Percentiles rank a stretch among this genome's conserved stretches.
Conservation (phyloP, 805 yeast genomes). For the Candida silvatica region DNA sequence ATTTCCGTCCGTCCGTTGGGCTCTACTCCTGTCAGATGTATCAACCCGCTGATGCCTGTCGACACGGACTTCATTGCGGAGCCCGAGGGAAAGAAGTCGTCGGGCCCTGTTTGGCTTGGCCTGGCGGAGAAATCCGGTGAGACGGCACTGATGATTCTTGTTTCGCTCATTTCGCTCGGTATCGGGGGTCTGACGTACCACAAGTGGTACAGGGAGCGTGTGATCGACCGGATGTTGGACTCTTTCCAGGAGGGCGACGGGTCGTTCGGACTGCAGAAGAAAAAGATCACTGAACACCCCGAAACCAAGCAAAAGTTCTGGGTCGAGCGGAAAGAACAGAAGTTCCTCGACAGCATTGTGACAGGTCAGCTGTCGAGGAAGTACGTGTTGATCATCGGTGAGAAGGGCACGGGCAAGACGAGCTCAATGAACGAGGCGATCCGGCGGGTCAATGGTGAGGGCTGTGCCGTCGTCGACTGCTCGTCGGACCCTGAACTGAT, state of each 20-base stretch:
- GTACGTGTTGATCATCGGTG: conserved; percentile 68
- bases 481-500: conserved; percentile 82
- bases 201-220: background rate
- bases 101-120: too few relatives aligned
- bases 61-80: too few relatives aligned
- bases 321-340: conserved; percentile 68
- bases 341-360: conserved; percentile 53
- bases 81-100: too few relatives aligned
- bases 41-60: too few relatives aligned
- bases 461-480: conserved; percentile 69
- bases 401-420: conserved; percentile 82
- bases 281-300: conserved; percentile 4
- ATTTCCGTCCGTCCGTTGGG: too few relatives aligned
- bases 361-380: conserved; percentile 58
- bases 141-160: too few relatives aligned
- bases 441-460: conserved; percentile 49
- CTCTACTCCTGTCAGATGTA: too few relatives aligned
- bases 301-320: conserved; percentile 35
- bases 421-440: conserved; percentile 67
- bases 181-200: background rate
- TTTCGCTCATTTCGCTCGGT: background rate
- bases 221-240: background rate
- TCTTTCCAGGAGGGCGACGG: background rate
- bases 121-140: too few relatives aligned
- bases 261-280: background rate